A percentile compares a stretch with the other conserved stretches of the same genome.
These are phyloP conservation scores for Fusarium metavorans DNA, from an alignment of 2,329 filamentous ascomycete species.

Conservation along the genomic window DNA sequence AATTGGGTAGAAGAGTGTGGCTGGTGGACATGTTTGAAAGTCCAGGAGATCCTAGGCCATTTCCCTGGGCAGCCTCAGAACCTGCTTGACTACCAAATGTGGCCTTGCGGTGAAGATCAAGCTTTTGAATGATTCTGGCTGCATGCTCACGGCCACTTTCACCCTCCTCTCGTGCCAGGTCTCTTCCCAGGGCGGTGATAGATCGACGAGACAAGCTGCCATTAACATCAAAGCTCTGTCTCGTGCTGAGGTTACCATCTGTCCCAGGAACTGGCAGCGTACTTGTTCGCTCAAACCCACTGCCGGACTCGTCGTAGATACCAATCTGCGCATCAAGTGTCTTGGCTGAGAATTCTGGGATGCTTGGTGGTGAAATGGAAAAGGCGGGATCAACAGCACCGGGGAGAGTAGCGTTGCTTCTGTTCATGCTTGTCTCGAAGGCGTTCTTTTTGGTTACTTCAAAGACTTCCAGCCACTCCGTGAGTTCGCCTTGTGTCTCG, in stretches of 20 bases:
- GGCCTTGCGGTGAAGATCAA: constrained; percentile 88
- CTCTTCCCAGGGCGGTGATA: constrained; percentile 63
- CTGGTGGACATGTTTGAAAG: constrained; percentile 88
- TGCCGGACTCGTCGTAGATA: constrained; percentile 62
- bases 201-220: constrained; percentile 63
- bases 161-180: constrained; percentile 72
- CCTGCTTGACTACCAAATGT: constrained; percentile 63
- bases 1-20: constrained; percentile 80
- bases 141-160: constrained; percentile 85
- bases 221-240: constrained; percentile 80
- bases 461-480: constrained; percentile 93
- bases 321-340: constrained; percentile 73
- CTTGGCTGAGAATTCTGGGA: constrained; percentile 91
- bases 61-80: constrained; percentile 52
- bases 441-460: constrained; percentile 94
- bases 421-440: constrained; percentile 77
- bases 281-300: constrained; percentile 67
- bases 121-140: constrained; percentile 89
- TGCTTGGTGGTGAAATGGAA: constrained; percentile 87
- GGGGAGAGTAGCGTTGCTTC: constrained; percentile 59
- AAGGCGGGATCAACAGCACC: constrained; percentile 80
- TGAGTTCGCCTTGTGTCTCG: constrained; percentile 91
- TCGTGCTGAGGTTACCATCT: constrained; percentile 65
- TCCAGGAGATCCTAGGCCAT: constrained; percentile 66
- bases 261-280: constrained; percentile 73